A percentile compares a stretch with the other conserved stretches of the same genome.
phyloP scores from a whole-genome alignment of 768 basidiomycete genomes.

The Podaxis sp. region DNA sequence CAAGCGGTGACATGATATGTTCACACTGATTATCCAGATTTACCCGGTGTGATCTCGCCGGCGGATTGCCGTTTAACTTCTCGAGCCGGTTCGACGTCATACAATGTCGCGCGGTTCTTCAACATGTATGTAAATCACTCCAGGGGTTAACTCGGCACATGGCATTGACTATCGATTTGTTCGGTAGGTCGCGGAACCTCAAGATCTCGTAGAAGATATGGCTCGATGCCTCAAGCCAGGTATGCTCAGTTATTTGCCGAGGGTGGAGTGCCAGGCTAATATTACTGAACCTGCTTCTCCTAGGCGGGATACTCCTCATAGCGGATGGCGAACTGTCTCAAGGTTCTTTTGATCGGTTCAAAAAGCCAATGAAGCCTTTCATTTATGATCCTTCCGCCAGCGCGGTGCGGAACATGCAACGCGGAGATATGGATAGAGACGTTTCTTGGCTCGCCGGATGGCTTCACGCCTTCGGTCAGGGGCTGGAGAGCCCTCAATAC shows the following conservation, averaged over 20 bases:
- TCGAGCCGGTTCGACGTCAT: not conserved
- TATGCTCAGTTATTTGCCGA: not conserved
- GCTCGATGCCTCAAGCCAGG: conserved; percentile 3
- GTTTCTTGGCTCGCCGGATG: conserved; percentile 1
- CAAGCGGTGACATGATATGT: not conserved
- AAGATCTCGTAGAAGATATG: not conserved
- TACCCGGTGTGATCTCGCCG: not conserved
- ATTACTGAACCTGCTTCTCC: not conserved
- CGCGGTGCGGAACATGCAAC: not conserved
- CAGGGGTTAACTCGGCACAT: not conserved
- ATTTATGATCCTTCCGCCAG: not conserved
- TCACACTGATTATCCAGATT: not conserved
- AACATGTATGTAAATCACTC: not conserved
- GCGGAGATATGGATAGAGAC: not conserved
- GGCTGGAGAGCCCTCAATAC: not conserved
- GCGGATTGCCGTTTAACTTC: not conserved
- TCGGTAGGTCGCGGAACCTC: not conserved
- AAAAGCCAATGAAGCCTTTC: not conserved
- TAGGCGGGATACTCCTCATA: not conserved
- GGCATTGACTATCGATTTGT: not conserved
- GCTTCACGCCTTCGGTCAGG: not conserved
- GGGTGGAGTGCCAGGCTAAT: not conserved
- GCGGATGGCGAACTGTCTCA: conserved; percentile 4
- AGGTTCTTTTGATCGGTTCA: not conserved
- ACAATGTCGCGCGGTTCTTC: conserved; percentile 1